Evolutionary conservation across 2,329 filamentous ascomycete species (phyloP).

Genomic region (Ophiostoma angusticollis): DNA sequence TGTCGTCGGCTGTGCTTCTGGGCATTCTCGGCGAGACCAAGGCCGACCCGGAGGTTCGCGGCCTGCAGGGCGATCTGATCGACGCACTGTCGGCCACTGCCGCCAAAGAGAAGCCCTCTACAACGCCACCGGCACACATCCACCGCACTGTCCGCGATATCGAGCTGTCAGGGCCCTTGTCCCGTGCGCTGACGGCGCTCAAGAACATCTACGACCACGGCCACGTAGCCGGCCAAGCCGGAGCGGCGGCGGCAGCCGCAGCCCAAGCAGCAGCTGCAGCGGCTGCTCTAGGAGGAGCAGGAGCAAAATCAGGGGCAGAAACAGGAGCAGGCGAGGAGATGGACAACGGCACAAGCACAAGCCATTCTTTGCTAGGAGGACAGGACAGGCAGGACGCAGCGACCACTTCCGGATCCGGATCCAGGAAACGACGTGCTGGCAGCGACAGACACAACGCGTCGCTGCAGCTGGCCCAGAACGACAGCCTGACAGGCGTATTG

Average conservation of each 20-base stretch:
- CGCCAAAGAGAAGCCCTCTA: slow-evolving; percentile 42
- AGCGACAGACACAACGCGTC: slow-evolving; percentile 36
- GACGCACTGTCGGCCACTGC: slow-evolving; percentile 50
- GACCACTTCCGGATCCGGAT: background rate
- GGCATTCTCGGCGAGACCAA: slow-evolving; percentile 52
- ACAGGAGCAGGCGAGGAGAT: too few relatives aligned
- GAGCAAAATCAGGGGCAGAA: background rate
- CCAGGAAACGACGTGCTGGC: slow-evolving; percentile 16
- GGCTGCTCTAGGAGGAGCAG: slow-evolving; percentile 32
- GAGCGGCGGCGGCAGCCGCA: background rate
- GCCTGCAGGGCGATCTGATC: slow-evolving; percentile 52
- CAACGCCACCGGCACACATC: slow-evolving; percentile 40
- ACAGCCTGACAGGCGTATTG: background rate
- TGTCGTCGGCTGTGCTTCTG: slow-evolving; percentile 51
- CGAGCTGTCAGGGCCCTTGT: slow-evolving; percentile 48
- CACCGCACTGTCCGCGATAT: slow-evolving; percentile 46
- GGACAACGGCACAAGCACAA: too few relatives aligned
- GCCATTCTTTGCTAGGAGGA: too few relatives aligned
- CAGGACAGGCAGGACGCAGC: background rate
- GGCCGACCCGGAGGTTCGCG: slow-evolving; percentile 47
- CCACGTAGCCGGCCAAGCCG: slow-evolving; percentile 33
- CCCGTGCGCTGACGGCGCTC: slow-evolving; percentile 45
- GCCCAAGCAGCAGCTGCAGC: background rate
- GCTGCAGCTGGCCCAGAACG: slow-evolving; percentile 19
- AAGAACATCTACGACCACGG: slow-evolving; percentile 57